phyloP scores from a whole-genome alignment of 371 early-diverging fungal genomes.

The Syncephalastrum monosporum region DNA sequence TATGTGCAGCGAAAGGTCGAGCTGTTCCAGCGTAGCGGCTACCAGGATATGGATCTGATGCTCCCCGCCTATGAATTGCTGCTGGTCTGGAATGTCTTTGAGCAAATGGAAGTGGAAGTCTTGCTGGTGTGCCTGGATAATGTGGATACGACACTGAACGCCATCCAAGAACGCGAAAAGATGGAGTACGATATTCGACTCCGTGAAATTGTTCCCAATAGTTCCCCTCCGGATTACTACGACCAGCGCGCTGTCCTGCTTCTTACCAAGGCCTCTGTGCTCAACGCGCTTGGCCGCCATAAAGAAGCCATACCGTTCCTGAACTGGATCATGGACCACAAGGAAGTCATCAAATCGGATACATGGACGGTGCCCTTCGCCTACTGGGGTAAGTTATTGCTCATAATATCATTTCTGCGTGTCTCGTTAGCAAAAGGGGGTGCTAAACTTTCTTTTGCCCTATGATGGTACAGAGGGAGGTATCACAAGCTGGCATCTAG shows the following conservation, averaged over 20 bases:
- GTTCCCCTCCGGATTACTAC: constrained; percentile 21
- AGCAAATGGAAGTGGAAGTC: constrained; percentile 35
- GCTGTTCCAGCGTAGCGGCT: constrained; percentile 39
- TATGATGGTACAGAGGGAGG: constrained; percentile 36
- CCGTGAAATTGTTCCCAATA: constrained; percentile 21
- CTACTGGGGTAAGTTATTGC: constrained; percentile 42
- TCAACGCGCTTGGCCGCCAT: constrained; percentile 20
- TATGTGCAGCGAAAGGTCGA: constrained; percentile 47
- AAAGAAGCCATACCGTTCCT: constrained; percentile 28
- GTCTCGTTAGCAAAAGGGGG: neutral
- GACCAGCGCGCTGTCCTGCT: constrained; percentile 26
- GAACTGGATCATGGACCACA: constrained; percentile 53
- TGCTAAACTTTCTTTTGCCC: neutral
- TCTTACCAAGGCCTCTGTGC: constrained; percentile 21
- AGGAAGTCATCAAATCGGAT: constrained; percentile 35
- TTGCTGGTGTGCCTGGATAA: constrained; percentile 25
- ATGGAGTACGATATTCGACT: constrained; percentile 24
- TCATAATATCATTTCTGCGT: neutral
- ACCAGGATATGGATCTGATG: constrained; percentile 39
- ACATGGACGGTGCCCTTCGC: constrained; percentile 53
- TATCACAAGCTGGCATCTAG: constrained; percentile 45
- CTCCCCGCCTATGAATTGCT: constrained; percentile 50
- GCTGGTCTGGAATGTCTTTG: constrained; percentile 48
- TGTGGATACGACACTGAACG: constrained; percentile 31
- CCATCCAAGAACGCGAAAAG: constrained; percentile 25